Evolutionary conservation across 1,139 yeast genomes (phyloP).

Genomic region (Debaryomycetaceae sp.): DNA sequence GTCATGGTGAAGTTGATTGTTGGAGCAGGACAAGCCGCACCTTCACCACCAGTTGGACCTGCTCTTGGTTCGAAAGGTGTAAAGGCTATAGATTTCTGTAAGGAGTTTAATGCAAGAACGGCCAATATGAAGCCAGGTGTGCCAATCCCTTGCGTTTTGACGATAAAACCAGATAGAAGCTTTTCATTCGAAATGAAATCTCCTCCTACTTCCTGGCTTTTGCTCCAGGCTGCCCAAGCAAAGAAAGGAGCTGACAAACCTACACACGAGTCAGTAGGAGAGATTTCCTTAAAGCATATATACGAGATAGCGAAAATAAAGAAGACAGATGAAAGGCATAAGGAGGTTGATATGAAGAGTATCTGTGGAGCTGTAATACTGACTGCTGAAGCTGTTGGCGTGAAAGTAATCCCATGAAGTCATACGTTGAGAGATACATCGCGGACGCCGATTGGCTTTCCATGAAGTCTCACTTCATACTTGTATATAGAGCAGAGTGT

Average conservation of each 20-base stretch:
- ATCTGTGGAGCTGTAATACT: conserved; percentile 81
- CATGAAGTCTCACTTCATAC: background rate
- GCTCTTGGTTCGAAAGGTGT: conserved; percentile 98
- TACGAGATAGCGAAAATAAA: conserved; percentile 95
- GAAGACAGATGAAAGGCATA: conserved; percentile 80
- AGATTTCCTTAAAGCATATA: conserved; percentile 78
- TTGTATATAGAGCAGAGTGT: background rate
- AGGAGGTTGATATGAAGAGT: conserved; percentile 64
- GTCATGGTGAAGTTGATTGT: conserved; percentile 84
- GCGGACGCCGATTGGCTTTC: no score
- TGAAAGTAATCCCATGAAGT: conserved; percentile 65
- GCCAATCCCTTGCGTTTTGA: conserved; percentile 83
- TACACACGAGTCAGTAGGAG: conserved; percentile 54
- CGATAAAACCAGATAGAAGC: conserved; percentile 88
- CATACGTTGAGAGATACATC: conserved; percentile 5
- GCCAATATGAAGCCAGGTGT: conserved; percentile 80
- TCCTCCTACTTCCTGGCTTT: conserved; percentile 88
- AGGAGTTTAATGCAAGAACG: conserved; percentile 96
- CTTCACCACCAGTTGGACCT: conserved; percentile 99
- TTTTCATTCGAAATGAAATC: conserved; percentile 84
- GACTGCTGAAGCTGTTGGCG: conserved; percentile 86
- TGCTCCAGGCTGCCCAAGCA: conserved; percentile 81
- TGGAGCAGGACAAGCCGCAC: conserved; percentile 99
- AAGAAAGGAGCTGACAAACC: conserved; percentile 73
- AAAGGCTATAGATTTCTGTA: conserved; percentile 97